Conservation (phyloP, 2,329 filamentous ascomycete species). For the Magnaporthiopsis incrustans region DNA sequence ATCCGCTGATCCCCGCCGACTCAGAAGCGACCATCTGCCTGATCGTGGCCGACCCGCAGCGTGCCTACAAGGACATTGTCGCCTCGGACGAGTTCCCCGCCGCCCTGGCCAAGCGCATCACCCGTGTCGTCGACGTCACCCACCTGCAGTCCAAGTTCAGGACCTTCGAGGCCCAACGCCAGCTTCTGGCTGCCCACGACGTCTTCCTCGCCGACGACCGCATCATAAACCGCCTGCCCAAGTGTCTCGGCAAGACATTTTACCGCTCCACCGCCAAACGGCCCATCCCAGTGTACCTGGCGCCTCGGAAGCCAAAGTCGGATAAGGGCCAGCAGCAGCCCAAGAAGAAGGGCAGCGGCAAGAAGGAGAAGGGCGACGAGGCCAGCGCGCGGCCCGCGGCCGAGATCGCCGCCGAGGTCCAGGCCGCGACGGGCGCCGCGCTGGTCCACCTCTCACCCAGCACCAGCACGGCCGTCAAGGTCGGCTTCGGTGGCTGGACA, state of each 20-base stretch:
- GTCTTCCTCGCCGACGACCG: conserved; percentile 90
- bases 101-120: conserved; percentile 58
- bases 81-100: conserved; percentile 64
- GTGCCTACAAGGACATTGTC: conserved; percentile 83
- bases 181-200: conserved; percentile 80
- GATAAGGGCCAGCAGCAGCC: conserved; percentile 43
- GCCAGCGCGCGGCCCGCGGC: conserved; percentile 45
- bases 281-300: conserved; percentile 72
- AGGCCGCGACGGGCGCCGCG: conserved; percentile 67
- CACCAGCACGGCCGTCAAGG: conserved; percentile 70
- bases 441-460: conserved; percentile 73
- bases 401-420: conserved; percentile 72
- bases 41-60: conserved; percentile 67
- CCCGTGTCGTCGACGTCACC: conserved; percentile 68
- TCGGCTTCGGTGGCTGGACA: conserved; percentile 69
- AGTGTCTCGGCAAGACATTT: conserved; percentile 82
- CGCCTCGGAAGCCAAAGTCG: conserved; percentile 34
- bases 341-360: conserved; percentile 24
- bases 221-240: conserved; percentile 66
- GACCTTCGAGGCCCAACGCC: conserved; percentile 78
- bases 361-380: conserved; percentile 15
- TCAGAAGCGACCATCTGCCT: conserved; percentile 68
- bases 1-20: conserved; percentile 59
- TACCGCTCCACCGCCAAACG: conserved; percentile 78
- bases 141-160: conserved; percentile 80